Conservation (phyloP, 768 basidiomycete genomes). For the Guyanaporus albipodus region DNA sequence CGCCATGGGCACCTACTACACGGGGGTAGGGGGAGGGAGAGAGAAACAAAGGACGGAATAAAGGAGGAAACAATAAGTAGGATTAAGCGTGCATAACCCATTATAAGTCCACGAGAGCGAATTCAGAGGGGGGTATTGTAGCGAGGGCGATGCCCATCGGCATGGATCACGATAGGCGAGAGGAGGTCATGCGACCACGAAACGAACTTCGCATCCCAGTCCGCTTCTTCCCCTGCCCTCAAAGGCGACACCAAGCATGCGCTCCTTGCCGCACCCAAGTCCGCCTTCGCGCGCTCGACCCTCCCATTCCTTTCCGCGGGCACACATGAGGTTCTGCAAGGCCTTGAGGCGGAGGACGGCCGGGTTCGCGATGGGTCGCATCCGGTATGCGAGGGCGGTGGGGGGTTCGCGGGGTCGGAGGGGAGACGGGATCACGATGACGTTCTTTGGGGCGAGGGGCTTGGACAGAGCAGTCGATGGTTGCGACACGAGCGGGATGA, state of each 20-base stretch:
- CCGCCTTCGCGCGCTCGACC: constrained; percentile 46
- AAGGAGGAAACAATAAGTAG: constrained; percentile 19
- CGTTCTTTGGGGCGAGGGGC: constrained; percentile 31
- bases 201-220: constrained; percentile 41
- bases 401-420: constrained; percentile 38
- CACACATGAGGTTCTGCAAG: constrained; percentile 51
- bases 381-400: constrained; percentile 37
- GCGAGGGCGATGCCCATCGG: no score
- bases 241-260: constrained; percentile 54
- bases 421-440: constrained; percentile 39
- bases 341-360: constrained; percentile 55
- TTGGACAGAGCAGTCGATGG: constrained; percentile 28
- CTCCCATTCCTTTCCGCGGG: constrained; percentile 44
- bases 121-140: constrained; percentile 10
- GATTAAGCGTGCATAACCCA: constrained; percentile 32
- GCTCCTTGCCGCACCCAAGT: constrained; percentile 54
- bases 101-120: constrained; percentile 26
- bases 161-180: neutral
- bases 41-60: no score
- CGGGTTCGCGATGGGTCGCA: constrained; percentile 59
- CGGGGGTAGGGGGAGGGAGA: no score
- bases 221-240: constrained; percentile 58
- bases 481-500: constrained; percentile 39
- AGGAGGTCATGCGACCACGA: constrained; percentile 25
- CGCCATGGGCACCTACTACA: constrained; percentile 2